Evolutionary conservation across 1,284 basidiomycete species (phyloP).

Genomic region (Schizopora paradoxa): DNA sequence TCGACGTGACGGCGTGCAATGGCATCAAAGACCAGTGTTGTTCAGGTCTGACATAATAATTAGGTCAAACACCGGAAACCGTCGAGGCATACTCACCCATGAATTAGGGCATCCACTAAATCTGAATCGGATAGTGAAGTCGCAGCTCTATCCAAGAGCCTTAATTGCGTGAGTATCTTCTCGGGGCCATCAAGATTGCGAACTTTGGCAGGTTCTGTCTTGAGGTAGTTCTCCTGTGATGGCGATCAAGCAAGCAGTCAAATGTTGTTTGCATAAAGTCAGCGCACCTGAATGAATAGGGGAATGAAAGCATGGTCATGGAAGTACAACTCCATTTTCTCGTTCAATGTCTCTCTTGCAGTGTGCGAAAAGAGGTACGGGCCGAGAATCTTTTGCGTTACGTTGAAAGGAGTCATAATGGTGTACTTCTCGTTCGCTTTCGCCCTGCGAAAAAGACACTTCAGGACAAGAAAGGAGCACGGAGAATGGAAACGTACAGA

Average conservation of each 20-base stretch:
- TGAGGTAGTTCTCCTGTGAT: conserved; percentile 84
- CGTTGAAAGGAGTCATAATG: conserved; percentile 86
- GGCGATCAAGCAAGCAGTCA: conserved; percentile 9
- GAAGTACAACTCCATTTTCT: conserved; percentile 97
- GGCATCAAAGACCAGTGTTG: conserved; percentile 98
- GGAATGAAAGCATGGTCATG: conserved; percentile 94
- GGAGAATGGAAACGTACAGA: conserved; percentile 50
- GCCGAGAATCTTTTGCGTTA: conserved; percentile 80
- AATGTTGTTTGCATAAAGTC: not conserved
- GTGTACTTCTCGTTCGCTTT: conserved; percentile 91
- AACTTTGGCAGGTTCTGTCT: conserved; percentile 66
- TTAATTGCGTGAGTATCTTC: conserved; percentile 64
- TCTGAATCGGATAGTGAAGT: conserved; percentile 94
- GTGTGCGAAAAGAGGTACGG: conserved; percentile 87
- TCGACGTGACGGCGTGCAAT: conserved; percentile 85
- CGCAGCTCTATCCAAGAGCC: conserved; percentile 84
- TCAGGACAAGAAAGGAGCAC: conserved; percentile 8
- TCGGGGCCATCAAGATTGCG: conserved; percentile 58
- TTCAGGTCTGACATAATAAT: conserved; percentile 55
- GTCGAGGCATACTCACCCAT: conserved; percentile 54
- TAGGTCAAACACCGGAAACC: not conserved
- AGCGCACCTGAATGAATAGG: conserved; percentile 82
- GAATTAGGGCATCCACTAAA: conserved; percentile 91
- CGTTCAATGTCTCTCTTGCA: conserved; percentile 74
- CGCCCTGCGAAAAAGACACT: conserved; percentile 43